Evolutionary conservation across 176 grass and related monocot species (phyloP).

Genomic region (Tillandsia leiboldiana): DNA sequence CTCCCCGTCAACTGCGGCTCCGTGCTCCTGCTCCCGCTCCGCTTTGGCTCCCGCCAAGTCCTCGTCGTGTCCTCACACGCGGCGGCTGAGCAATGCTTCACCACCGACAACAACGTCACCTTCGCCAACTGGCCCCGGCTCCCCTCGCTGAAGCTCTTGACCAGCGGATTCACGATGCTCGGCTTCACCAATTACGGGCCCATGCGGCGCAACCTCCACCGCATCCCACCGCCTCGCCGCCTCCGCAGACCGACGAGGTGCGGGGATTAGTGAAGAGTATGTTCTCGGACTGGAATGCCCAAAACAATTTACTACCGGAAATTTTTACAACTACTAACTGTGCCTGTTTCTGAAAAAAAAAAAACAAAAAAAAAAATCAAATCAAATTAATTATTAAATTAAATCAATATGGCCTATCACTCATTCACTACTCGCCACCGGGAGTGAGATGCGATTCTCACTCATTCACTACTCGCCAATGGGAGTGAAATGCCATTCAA

Average conservation of each 20-base stretch:
- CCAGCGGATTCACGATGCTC: slow-evolving; percentile 27
- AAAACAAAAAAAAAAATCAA: too few species aligned
- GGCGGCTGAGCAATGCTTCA: slow-evolving; percentile 44
- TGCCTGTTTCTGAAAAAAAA: too few species aligned
- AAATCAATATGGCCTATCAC: too few species aligned
- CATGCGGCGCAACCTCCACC: slow-evolving; percentile 42
- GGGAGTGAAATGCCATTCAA: too few species aligned
- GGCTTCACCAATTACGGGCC: slow-evolving; percentile 25
- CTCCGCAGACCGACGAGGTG: slow-evolving; percentile 25
- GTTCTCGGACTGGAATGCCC: too few species aligned
- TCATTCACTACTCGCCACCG: too few species aligned
- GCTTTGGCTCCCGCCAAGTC: slow-evolving; percentile 32
- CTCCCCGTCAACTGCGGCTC: slow-evolving; percentile 39
- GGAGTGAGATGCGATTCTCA: too few species aligned
- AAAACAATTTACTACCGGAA: too few species aligned
- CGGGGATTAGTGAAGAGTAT: slow-evolving; percentile 19
- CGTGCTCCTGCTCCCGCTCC: slow-evolving; percentile 37
- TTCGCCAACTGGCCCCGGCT: slow-evolving; percentile 52
- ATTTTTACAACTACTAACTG: too few species aligned
- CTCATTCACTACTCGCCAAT: too few species aligned
- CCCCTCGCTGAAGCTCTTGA: slow-evolving; percentile 11
- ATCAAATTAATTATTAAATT: too few species aligned
- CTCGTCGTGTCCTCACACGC: slow-evolving; percentile 37
- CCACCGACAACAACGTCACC: slow-evolving; percentile 24
- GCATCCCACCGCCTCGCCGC: slow-evolving; percentile 29